These are phyloP conservation scores for Candida piceae DNA, from an alignment of 805 yeast species.

Conservation along the genomic window DNA sequence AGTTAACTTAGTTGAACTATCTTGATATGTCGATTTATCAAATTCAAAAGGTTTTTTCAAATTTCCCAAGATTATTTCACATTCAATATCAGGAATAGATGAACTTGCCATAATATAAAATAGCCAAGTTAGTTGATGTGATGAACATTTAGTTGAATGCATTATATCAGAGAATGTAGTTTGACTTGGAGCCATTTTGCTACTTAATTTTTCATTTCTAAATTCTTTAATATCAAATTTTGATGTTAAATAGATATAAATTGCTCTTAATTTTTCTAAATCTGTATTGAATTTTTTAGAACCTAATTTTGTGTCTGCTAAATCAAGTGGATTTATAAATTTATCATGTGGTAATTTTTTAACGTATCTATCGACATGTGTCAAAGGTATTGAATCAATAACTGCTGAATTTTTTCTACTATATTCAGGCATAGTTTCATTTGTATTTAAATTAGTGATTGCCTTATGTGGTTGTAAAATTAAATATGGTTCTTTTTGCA, in stretches of 20 bases:
- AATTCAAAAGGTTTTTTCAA: slow-evolving; percentile 71
- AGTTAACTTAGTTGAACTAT: slow-evolving; percentile 42
- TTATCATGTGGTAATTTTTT: slow-evolving; percentile 33
- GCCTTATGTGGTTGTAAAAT: slow-evolving; percentile 58
- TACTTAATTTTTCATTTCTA: slow-evolving; percentile 29
- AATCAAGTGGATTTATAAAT: slow-evolving; percentile 46
- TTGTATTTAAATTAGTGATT: slow-evolving; percentile 40
- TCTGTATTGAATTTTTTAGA: slow-evolving; percentile 45
- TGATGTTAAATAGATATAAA: slow-evolving; percentile 57
- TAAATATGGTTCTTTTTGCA: slow-evolving; percentile 55
- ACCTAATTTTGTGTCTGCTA: slow-evolving; percentile 47
- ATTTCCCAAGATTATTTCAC: slow-evolving; percentile 78
- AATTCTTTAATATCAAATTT: slow-evolving; percentile 44
- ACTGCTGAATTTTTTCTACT: slow-evolving; percentile 5
- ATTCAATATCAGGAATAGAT: slow-evolving; percentile 50
- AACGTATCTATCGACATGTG: slow-evolving; percentile 41
- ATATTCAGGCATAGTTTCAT: slow-evolving; percentile 32
- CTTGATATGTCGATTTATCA: slow-evolving; percentile 24
- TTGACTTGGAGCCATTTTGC: slow-evolving; percentile 25
- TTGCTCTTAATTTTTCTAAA: slow-evolving; percentile 59
- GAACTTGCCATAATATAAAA: slow-evolving; percentile 69
- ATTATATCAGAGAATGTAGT: slow-evolving; percentile 24
- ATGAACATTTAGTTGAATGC: slow-evolving; percentile 23
- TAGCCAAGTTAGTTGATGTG: slow-evolving; percentile 68
- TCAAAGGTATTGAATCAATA: slow-evolving; percentile 24